These are phyloP conservation scores for Cordyceps javanica DNA, from an alignment of 2,329 filamentous ascomycete genomes.

Conservation along the genomic window DNA sequence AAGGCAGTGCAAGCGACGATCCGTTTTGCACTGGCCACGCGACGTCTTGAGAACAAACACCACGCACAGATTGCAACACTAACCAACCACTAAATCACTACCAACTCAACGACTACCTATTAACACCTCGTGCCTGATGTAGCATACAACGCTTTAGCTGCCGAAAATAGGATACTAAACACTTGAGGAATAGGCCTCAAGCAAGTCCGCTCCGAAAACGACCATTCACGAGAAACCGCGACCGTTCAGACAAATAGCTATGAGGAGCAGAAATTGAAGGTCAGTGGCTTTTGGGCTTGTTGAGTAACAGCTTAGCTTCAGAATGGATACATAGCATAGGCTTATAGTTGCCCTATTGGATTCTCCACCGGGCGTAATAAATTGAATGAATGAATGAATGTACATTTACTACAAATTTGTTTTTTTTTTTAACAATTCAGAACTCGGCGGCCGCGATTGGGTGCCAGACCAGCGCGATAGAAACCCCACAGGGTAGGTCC, in stretches of 20 bases:
- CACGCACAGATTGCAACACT: background rate
- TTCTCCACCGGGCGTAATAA: conserved; percentile 5
- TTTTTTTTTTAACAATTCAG: background rate
- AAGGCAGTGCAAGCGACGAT: background rate
- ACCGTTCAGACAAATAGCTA: background rate
- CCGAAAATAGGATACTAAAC: background rate
- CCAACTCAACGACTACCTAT: background rate
- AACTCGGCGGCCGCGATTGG: background rate
- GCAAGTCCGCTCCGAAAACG: background rate
- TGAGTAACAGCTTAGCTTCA: conserved; percentile 10
- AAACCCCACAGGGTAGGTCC: background rate
- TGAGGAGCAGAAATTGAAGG: conserved; percentile 1
- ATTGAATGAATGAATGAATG: background rate
- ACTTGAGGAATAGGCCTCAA: background rate
- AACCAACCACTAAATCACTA: background rate
- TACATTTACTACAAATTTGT: too few relatives aligned
- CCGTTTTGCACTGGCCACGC: background rate
- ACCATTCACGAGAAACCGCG: background rate
- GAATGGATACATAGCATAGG: conserved; percentile 6
- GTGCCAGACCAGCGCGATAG: background rate
- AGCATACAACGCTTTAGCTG: background rate
- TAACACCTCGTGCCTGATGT: background rate
- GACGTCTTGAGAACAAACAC: background rate
- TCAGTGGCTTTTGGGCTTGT: background rate
- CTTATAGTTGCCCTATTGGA: conserved; percentile 7